Evolutionary conservation across 2,329 filamentous ascomycete genomes (phyloP), one percentile per base, ranked within the genome.

Genomic region (Passalora sequoiae): DNA sequence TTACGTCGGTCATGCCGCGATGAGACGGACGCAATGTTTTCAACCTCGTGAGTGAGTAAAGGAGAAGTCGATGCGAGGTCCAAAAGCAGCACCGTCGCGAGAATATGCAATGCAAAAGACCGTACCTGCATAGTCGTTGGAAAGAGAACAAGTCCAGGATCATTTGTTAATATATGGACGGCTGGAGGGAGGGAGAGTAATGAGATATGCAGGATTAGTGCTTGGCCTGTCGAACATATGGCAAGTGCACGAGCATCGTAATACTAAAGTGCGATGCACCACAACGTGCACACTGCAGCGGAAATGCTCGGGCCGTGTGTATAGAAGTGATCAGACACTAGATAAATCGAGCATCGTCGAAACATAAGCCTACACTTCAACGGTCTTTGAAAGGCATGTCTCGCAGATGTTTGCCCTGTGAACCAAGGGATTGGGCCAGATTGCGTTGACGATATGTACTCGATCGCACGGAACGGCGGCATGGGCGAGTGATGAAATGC

Each of bases 21-120:
- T 9, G 42, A 17, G 19, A 32, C 6, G n/a, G 44, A 17, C 28
- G 35, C 8, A 12, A 57, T 43, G 17, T 49, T 47, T 38, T 56
- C 50, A 8, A 50, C 25, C 19, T 47, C 29, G 29, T 54, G 52
- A 16, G 40, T 32, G 13, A 48, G 42, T 24, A 56, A 32, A 13
- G 53, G 43, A 8, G 40, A 30, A 10, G 46, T 39, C 17, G 25
- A 10, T 29, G 32, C 32, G 7, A 32, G 20, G 30, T 17, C 30
- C 16, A 36, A 4, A 4, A 19, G 19, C 22, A 27, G 36, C 9
- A 15, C 4, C 9, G 24, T 12, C 24, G 20, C 10, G 32, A 13
- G 2, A 4, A n/a, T n/a, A 22, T 13, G 17, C 17, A 6, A 21
- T 36, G 32, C 19, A 10, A 36, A 36, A 6, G 19, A 20, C 6